Evolutionary conservation across 73 alveolate species (phyloP), one percentile per base, ranked within the genome.

Genomic region (Paramecium caudatum): DNA sequence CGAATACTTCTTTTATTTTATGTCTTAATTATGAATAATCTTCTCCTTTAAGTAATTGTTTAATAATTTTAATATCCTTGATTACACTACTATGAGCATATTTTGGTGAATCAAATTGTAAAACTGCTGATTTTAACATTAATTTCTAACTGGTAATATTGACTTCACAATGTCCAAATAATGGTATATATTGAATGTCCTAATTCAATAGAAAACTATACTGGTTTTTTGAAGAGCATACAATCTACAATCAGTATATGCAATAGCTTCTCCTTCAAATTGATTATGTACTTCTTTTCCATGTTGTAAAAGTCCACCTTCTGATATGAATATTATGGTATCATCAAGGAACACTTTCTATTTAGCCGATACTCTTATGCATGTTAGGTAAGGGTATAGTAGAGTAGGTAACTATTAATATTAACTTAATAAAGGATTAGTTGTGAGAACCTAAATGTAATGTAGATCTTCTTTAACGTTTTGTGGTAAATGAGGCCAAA

Each of bases 161-260:
- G 23, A 55, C 80, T 27, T 55, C 43, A 55, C 80, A 55, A 13
- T 55, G 46, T 27, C 80, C 80, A 55, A 55, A 55, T 55, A 55
- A 55, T 10, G 41, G 23, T 8, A 55, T 6, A 55, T 55, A 23
- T 55, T 55, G 45, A 55, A 55, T 23, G 30, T 55, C 80, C 80
- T 55, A 10, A 55, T 55, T 27, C 12, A 19, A 19, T 27, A 27
- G 30, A 10, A 27, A 37, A 27, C 23, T 55, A 23, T 55, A 55
- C 80, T 55, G 23, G 80, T 21, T 55, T 23, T 55, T 55, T 55
- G 23, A 27, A 55, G 30, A 43, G 46, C 70, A 23, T 55, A 55
- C 12, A 55, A 55, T 23, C 80, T 21, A 21, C 80, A 55, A 27
- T 23, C 45, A 7, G 45, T 55, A 27, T 27, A 27, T 21, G 80